Evolutionary conservation across 345 rosid species (phyloP), one percentile per base, ranked within the genome.

Genomic region (Salix suchowensis): DNA sequence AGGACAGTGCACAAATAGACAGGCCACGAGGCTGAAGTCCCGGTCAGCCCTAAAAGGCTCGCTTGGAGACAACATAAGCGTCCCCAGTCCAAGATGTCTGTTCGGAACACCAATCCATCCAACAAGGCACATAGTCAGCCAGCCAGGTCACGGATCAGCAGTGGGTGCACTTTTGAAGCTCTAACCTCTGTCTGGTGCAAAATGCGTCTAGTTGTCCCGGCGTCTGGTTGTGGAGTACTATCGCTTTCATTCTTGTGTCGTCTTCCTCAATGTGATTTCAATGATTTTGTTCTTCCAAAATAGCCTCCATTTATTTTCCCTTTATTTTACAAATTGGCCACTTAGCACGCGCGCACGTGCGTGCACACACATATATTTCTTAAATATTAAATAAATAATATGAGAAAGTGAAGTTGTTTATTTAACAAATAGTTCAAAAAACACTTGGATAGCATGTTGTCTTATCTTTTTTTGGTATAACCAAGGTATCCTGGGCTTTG

Each of bases 101-200:
- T 48, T 65, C 30, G 23, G 42, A 3, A 40, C 58, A 46, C 74
- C 82, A 79, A 83, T 86, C 88, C 82, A 68, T 81, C 82, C 86
- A 83, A 72, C 84, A 24, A 42, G 67, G 80, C 77, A 46, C 36
- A 5, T 0, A 2, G n/a, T 5, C 21, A 40, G 28, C 71, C 54
- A 74, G 52, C 78, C 62, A 39, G 73, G 23, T 39, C 46, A 16
- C 37, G 5, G 72, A 37, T 52, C 28, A 58, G n/a, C 13, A 62
- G 15, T 9, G 5, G 66, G 30, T 15, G n/a, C 6, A 14, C 3
- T 36, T 66, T 66, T 2, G 21, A 66, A 34, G 19, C 42, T 18
- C 0, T 26, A 15, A 18, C 40, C 36, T 32, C 44, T 4, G 69
- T 34, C 23, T 8, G 7, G 66, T 62, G 4, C 30, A 14, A 9